phyloP scores from a whole-genome alignment of 1,284 basidiomycete genomes.

The Fistulinella cinereoalba region DNA sequence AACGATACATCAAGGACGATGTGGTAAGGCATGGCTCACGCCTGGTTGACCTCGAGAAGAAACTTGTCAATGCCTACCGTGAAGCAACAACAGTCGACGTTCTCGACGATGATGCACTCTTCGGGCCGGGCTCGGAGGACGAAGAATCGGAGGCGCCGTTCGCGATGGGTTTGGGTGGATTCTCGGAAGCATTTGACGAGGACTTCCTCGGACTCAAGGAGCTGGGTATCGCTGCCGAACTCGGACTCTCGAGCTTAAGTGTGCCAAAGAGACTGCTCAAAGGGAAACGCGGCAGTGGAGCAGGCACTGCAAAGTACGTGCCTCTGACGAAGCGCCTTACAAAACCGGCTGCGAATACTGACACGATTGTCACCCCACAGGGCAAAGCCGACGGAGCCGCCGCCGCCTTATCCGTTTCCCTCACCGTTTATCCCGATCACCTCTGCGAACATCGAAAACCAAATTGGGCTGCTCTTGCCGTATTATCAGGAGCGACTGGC shows the following conservation, averaged over 20 bases:
- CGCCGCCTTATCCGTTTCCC: conserved; percentile 84
- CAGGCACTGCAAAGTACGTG: conserved; percentile 46
- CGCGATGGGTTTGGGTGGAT: conserved; percentile 75
- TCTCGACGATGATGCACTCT: conserved; percentile 77
- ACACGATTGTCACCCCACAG: conserved; percentile 33
- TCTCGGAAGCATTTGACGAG: conserved; percentile 86
- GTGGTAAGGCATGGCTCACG: conserved; percentile 79
- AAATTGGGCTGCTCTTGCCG: conserved; percentile 81
- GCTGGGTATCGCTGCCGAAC: conserved; percentile 85
- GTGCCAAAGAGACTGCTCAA: conserved; percentile 81
- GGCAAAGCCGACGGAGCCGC: conserved; percentile 68
- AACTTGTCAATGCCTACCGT: conserved; percentile 77
- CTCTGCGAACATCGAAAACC: conserved; percentile 60
- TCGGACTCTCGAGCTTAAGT: conserved; percentile 75
- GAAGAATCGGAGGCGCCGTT: conserved; percentile 76
- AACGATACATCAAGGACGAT: conserved; percentile 88
- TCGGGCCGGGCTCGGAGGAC: conserved; percentile 62
- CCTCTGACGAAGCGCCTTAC: neutral
- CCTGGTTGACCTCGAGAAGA: conserved; percentile 80
- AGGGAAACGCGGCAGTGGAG: conserved; percentile 51
- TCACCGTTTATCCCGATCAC: conserved; percentile 75
- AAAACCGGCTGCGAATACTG: conserved; percentile 3
- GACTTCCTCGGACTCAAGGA: conserved; percentile 91
- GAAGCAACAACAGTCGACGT: conserved; percentile 70
- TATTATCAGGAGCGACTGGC: conserved; percentile 69